These are phyloP conservation scores for Periconia macrospinosa DNA, from an alignment of 2,329 filamentous ascomycete species.

Conservation along the genomic window DNA sequence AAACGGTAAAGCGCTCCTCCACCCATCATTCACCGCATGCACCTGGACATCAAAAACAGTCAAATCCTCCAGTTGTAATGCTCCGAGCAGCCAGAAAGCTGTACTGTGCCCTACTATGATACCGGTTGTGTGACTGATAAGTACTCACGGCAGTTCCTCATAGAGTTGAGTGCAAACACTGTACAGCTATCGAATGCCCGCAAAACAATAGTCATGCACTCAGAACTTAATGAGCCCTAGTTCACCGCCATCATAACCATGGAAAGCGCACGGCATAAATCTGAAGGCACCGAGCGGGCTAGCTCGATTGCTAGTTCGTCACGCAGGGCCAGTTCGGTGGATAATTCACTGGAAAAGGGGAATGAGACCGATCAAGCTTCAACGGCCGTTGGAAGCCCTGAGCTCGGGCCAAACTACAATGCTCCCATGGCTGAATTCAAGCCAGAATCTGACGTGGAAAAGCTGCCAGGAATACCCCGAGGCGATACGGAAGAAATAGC, in stretches of 20 bases:
- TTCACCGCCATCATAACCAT: conserved; percentile 8
- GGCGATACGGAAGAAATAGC: conserved; percentile 35
- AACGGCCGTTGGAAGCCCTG: conserved; percentile 26
- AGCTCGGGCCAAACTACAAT: conserved; percentile 26
- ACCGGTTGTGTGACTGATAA: background rate
- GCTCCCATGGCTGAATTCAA: conserved; percentile 29
- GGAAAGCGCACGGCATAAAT: conserved; percentile 22
- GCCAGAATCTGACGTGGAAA: conserved; percentile 35
- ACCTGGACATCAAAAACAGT: background rate
- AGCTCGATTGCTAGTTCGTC: conserved; percentile 22
- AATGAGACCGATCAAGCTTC: conserved; percentile 32
- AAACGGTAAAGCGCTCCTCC: background rate
- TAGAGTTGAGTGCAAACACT: background rate
- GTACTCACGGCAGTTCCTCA: background rate
- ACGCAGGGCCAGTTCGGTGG: conserved; percentile 25
- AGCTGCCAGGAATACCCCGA: conserved; percentile 29
- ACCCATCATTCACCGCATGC: background rate
- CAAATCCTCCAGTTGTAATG: background rate
- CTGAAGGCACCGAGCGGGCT: conserved; percentile 25
- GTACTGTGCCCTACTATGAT: background rate
- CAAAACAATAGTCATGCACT: background rate
- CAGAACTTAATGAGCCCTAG: background rate
- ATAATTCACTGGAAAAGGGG: conserved; percentile 27
- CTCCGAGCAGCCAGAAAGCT: background rate
- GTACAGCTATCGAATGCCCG: background rate